Evolutionary conservation across 2,329 filamentous ascomycete species (phyloP).

Genomic region (Thermomyces lanuginosus): DNA sequence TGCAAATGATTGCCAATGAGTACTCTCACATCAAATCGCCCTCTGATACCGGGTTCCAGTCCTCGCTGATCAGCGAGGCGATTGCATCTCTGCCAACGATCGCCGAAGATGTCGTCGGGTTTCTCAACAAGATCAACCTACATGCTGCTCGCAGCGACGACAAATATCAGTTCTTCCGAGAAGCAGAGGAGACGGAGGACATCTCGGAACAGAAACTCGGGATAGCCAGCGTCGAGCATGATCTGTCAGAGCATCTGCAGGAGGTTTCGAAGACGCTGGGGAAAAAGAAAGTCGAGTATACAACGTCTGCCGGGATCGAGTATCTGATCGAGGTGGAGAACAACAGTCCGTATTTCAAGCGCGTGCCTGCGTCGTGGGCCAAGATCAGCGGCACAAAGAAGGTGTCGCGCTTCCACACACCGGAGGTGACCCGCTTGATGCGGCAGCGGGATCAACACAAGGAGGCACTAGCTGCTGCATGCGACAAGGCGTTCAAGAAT

Average conservation of each 20-base stretch:
- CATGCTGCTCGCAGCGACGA: constrained; percentile 72
- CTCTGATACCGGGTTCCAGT: constrained; percentile 55
- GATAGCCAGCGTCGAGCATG: constrained; percentile 82
- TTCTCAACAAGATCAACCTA: constrained; percentile 71
- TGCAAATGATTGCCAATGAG: constrained; percentile 66
- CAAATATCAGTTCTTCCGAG: constrained; percentile 86
- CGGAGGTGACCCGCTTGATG: constrained; percentile 67
- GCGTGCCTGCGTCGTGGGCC: constrained; percentile 82
- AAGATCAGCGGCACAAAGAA: constrained; percentile 94
- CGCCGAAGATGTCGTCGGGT: constrained; percentile 51
- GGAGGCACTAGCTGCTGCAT: constrained; percentile 80
- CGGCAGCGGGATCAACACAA: constrained; percentile 87
- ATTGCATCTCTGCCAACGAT: constrained; percentile 64
- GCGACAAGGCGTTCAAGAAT: constrained; percentile 61
- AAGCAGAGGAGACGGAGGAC: constrained; percentile 71
- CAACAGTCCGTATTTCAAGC: constrained; percentile 50
- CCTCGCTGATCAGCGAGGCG: constrained; percentile 51
- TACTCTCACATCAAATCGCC: constrained; percentile 52
- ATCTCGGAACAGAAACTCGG: constrained; percentile 80
- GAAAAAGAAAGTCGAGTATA: constrained; percentile 59
- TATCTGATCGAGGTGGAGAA: constrained; percentile 89
- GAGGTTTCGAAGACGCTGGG: constrained; percentile 57
- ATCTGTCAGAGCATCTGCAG: constrained; percentile 60
- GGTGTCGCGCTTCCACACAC: constrained; percentile 82
- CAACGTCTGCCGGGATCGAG: constrained; percentile 77